Base-by-base conservation (phyloP, 495 filamentous ascomycete species). In the Aspergillus sparsus region DNA sequence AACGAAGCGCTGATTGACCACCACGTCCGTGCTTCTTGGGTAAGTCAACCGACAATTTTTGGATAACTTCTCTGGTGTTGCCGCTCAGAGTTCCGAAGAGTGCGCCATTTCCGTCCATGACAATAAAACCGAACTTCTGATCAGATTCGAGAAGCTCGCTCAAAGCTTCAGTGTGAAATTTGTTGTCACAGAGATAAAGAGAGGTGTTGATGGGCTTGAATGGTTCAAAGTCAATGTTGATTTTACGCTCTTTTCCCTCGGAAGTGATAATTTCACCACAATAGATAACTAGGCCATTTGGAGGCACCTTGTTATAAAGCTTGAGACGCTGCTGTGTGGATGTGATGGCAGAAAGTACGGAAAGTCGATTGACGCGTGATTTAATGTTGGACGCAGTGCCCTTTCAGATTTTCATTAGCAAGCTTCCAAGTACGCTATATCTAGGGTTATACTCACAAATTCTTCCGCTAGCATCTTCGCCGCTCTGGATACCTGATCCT, bases 391-490 rank as follows among this genome's bases (percentile, higher is more conserved):
- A 97, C 16, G 94, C 95, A 55, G 94, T 98, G 68, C 94, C 94
- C 90, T 93, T 32, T 21, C 33, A 11, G 13, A 15, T 15, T 6
- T 16, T 4, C 49, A 60, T 57, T 36, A 55, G n/a, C 36, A 37
- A 7, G 34, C n/a, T 61, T 35, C 78, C 75, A 53, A 74, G 53
- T 31, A 44, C 32, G 21, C 11, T 16, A 13, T 13, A 15, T 12
- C 10, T 53, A 47, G 49, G 10, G 16, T 7, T 33, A 32, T 61
- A 81, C 90, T 65, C 82, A 96, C 92, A 71, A 93, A 97, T 89
- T 97, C 93, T 97, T 98, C 94, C 77, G 94, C 94, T 85, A 98
- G 88, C 94, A 98, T 98, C 83, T 96, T 97, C 42, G 95, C 91
- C 39, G 91, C 91, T 60, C 94, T 86, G 11, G 95, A 97, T 52